Evolutionary conservation across 2,329 filamentous ascomycete species (phyloP).

Genomic region (Apiospora rasikravindrae): DNA sequence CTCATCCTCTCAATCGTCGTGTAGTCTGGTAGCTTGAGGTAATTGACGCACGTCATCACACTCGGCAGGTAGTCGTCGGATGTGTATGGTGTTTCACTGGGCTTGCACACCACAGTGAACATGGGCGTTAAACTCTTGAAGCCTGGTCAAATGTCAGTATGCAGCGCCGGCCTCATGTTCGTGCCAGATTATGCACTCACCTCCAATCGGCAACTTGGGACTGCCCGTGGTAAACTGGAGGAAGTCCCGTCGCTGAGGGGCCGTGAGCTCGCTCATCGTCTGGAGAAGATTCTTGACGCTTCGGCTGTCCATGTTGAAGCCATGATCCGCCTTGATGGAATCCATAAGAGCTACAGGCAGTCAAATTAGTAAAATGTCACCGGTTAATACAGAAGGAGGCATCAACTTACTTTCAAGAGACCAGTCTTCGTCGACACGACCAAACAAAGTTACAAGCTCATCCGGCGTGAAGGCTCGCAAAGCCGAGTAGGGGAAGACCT

Average conservation of each 20-base stretch:
- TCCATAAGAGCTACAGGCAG: constrained; percentile 79
- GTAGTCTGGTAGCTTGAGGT: constrained; percentile 97
- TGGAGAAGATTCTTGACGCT: constrained; percentile 93
- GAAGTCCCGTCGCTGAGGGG: constrained; percentile 84
- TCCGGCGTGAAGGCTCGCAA: constrained; percentile 92
- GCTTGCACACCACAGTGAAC: constrained; percentile 99
- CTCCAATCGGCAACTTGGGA: constrained; percentile 96
- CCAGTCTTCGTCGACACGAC: constrained; percentile 94
- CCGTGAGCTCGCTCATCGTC: constrained; percentile 86
- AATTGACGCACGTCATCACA: constrained; percentile 99
- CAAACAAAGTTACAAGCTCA: constrained; percentile 94
- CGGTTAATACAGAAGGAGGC: neutral
- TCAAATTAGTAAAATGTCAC: neutral
- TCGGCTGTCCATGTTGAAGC: constrained; percentile 97
- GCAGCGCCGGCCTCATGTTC: neutral
- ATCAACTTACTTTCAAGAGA: constrained; percentile 82
- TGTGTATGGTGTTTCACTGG: constrained; percentile 90
- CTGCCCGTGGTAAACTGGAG: constrained; percentile 98
- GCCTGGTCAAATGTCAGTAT: constrained; percentile 60
- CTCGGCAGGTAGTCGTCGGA: constrained; percentile 98
- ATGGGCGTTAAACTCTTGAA: constrained; percentile 97
- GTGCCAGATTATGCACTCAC: constrained; percentile 57
- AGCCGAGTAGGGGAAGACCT: constrained; percentile 94
- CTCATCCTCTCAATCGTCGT: constrained; percentile 77
- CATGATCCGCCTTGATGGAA: constrained; percentile 97